Conservation (phyloP, 2,329 filamentous ascomycete genomes). For the Fusarium equiseti region DNA sequence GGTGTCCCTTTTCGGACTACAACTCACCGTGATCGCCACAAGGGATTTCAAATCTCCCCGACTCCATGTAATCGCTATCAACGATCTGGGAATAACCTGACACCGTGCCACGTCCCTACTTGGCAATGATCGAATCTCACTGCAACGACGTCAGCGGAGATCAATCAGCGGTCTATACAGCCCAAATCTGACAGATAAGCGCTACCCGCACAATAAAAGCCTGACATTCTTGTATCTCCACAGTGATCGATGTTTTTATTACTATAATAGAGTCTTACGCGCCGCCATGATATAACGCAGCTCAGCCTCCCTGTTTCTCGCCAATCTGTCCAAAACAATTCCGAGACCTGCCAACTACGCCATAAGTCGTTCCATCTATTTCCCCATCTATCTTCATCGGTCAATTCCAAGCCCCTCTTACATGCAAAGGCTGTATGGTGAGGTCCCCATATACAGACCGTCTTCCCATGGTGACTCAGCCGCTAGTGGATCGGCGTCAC, state of each 20-base stretch:
- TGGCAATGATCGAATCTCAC: constrained; percentile 13
- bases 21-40: background rate
- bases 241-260: background rate
- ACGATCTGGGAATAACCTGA: background rate
- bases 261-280: background rate
- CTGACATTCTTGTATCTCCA: background rate
- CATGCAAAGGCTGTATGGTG: constrained; percentile 24
- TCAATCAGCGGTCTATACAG: background rate
- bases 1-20: background rate
- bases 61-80: background rate
- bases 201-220: background rate
- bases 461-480: background rate
- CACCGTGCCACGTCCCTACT: background rate
- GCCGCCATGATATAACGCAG: background rate
- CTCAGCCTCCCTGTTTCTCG: background rate
- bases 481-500: background rate
- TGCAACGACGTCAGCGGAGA: background rate
- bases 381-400: constrained; percentile 8
- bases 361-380: background rate
- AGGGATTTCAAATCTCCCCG: background rate
- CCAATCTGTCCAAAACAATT: background rate
- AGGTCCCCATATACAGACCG: constrained; percentile 19
- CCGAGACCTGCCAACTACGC: background rate
- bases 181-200: constrained; percentile 7
- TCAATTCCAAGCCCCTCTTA: constrained; percentile 2